Percentiles rank a stretch among this genome's conserved stretches.
Conservation (phyloP, 352 stramenopile genomes). For the Stramenopiles sp. region DNA sequence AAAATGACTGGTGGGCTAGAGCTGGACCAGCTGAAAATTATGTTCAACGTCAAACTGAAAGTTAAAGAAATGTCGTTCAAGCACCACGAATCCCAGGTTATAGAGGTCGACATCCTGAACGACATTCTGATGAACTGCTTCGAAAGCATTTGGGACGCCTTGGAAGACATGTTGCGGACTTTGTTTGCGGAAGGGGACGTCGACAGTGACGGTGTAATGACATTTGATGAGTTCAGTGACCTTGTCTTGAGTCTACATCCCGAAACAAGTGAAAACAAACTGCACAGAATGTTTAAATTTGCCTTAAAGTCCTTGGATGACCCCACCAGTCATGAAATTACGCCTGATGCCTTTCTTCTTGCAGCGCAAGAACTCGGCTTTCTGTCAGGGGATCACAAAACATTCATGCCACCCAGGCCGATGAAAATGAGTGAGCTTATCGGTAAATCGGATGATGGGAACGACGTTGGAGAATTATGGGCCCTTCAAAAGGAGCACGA, state of each 20-base stretch:
- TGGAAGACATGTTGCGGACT: not conserved
- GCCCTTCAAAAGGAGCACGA: not conserved
- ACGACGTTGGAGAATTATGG: not conserved
- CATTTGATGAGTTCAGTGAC: slow-evolving; percentile 4
- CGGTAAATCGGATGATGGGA: not conserved
- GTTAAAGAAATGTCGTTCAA: not conserved
- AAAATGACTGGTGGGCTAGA: not conserved
- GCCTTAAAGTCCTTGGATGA: not conserved
- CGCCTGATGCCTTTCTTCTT: not conserved
- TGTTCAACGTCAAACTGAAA: not conserved
- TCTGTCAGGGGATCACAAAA: not conserved
- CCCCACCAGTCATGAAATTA: not conserved
- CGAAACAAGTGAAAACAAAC: not conserved
- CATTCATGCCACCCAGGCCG: not conserved
- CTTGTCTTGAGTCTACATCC: not conserved
- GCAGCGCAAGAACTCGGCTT: not conserved
- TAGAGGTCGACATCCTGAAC: not conserved
- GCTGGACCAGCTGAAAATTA: not conserved
- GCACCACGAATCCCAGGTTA: not conserved
- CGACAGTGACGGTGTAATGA: not conserved
- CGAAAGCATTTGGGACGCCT: not conserved
- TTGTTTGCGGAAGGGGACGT: not conserved
- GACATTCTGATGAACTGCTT: not conserved
- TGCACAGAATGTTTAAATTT: slow-evolving; percentile 8
- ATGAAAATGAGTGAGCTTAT: not conserved